phyloP scores from a whole-genome alignment of 345 rosid genomes.

The Moricandia arvensis region DNA sequence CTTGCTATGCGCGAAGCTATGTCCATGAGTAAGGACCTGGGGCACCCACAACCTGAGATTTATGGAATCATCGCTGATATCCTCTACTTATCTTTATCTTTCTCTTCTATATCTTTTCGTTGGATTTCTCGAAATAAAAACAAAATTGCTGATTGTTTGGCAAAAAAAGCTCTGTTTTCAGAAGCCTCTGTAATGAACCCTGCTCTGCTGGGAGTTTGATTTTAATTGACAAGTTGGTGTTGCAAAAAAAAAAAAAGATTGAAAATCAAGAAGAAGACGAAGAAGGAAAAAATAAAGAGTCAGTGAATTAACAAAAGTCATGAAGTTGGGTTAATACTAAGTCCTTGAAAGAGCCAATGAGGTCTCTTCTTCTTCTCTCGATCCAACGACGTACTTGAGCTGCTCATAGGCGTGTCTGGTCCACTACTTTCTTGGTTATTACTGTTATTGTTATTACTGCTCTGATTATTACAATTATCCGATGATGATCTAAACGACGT shows the following conservation, averaged over 20 bases:
- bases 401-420: constrained; percentile 55
- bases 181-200: too few relatives aligned
- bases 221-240: too few relatives aligned
- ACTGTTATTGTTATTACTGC: constrained; percentile 17
- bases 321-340: constrained; percentile 50
- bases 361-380: constrained; percentile 60
- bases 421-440: constrained; percentile 45
- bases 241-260: neutral
- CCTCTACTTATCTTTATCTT: too few relatives aligned
- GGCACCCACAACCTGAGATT: too few relatives aligned
- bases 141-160: too few relatives aligned
- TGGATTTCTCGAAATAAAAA: too few relatives aligned
- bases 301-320: constrained; percentile 33
- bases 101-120: too few relatives aligned
- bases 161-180: too few relatives aligned
- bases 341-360: constrained; percentile 72
- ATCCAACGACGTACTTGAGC: constrained; percentile 56
- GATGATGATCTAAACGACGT: constrained; percentile 40
- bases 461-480: constrained; percentile 39
- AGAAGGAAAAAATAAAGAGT: constrained; percentile 5
- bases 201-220: too few relatives aligned
- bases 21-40: too few relatives aligned
- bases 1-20: too few relatives aligned
- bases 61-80: too few relatives aligned
- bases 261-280: neutral